Percentiles rank a stretch among this genome's conserved stretches.
Conservation (phyloP, 2,329 filamentous ascomycete genomes). For the Salinomyces thailandicus region DNA sequence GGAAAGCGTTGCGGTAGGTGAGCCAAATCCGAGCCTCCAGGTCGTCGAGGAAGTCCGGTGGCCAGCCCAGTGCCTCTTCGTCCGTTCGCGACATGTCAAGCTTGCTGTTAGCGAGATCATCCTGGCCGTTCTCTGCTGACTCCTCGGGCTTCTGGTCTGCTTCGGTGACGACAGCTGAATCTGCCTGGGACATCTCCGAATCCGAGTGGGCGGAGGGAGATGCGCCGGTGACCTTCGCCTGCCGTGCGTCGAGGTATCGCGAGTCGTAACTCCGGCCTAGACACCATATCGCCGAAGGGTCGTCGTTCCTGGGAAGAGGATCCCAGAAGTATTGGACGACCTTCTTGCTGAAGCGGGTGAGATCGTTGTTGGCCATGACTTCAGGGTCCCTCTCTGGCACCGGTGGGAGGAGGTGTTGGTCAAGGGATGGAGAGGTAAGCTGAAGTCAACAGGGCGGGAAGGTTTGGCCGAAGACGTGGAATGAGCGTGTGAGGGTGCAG, state of each 20-base stretch:
- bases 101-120: constrained; percentile 19
- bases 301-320: constrained; percentile 73
- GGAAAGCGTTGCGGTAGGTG: constrained; percentile 85
- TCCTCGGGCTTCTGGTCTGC: constrained; percentile 10
- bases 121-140: constrained; percentile 12
- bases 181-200: constrained; percentile 22
- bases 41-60: constrained; percentile 73
- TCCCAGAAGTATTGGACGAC: constrained; percentile 91
- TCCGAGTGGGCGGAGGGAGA: constrained; percentile 23
- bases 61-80: constrained; percentile 55
- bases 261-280: constrained; percentile 50
- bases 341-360: constrained; percentile 63
- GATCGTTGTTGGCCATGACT: constrained; percentile 57
- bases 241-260: constrained; percentile 13
- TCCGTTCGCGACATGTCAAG: constrained; percentile 21
- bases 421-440: no score
- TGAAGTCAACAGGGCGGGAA: no score
- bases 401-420: no score
- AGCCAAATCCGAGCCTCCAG: constrained; percentile 93
- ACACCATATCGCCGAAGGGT: constrained; percentile 72
- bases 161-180: constrained; percentile 24
- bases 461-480: no score
- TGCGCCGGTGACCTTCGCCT: constrained; percentile 11
- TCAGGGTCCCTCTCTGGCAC: no score
- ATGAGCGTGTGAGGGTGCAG: no score